Base-by-base conservation (phyloP, 2,329 filamentous ascomycete genomes). In the Chaetomiaceae sp. region DNA sequence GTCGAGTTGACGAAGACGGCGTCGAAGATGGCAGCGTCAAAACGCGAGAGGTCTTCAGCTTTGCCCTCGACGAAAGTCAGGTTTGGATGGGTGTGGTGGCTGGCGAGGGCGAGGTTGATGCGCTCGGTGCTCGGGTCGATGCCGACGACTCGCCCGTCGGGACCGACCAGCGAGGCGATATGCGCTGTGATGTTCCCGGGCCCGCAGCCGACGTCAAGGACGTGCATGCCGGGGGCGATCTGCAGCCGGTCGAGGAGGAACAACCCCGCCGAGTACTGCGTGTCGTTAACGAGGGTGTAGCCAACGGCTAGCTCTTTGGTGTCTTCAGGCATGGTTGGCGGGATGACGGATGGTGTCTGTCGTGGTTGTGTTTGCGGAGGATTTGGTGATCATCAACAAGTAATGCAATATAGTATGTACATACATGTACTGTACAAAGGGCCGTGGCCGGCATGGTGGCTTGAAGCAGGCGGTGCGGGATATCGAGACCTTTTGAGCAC, bases 201-300 rank as follows among this genome's bases (percentile, higher is more conserved):
- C 17, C 44, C 44, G 44, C 44, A 47, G 34, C 44, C 44, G 21
- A 47, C 44, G 44, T 47, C 44, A 5, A 47, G 44, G 9, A 47
- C 44, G 9, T 34, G 44, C 44, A 39, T 39, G 34, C 44, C 44
- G 5, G 44, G 34, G n/a, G 9, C 9, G 23, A 47, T 19, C 4
- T n/a, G 5, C 1, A 47, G 44, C 5, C 44, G 23, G 2, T 47
- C 8, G 23, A 47, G 34, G 17, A 47, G 44, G 13, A 47, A 47
- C 3, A 39, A 13, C 4, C 34, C 44, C n/a, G 44, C 44, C 2
- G 30, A n/a, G 44, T 20, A 39, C 17, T 47, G 44, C 5, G 44
- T 47, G 23, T 30, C 25, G 25, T 47, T 47, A 35, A n/a, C 34
- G 21, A 27, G 21, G 23, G 25, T 39, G 34, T 47, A 47, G 14